Evolutionary conservation across 176 grass and related monocot species (phyloP).

Genomic region (Lolium multiflorum): DNA sequence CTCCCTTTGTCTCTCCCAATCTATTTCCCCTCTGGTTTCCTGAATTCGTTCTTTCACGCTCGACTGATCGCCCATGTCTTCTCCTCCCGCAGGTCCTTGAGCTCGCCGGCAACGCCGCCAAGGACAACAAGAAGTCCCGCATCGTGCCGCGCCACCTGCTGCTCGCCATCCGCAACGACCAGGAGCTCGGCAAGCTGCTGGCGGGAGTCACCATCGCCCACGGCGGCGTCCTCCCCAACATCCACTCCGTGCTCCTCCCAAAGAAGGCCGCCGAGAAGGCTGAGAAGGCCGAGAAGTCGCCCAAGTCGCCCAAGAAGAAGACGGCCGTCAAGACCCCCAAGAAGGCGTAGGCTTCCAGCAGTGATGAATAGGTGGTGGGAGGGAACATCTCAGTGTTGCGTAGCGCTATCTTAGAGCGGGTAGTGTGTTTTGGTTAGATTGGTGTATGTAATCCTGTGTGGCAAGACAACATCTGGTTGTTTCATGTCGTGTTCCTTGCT

Average conservation of each 20-base stretch:
- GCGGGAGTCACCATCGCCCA: background rate
- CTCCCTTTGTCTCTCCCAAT: too few species aligned
- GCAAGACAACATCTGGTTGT: background rate
- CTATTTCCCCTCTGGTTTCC: too few species aligned
- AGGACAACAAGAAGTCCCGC: constrained; percentile 51
- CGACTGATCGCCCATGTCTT: background rate
- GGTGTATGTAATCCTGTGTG: constrained; percentile 12
- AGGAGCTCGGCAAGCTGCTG: constrained; percentile 44
- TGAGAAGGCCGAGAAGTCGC: background rate
- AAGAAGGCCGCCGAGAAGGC: background rate
- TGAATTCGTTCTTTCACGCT: background rate
- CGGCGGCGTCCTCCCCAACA: constrained; percentile 41
- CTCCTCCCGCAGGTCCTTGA: background rate
- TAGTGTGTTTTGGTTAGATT: too few species aligned
- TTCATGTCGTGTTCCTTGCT: background rate
- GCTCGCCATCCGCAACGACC: constrained; percentile 45
- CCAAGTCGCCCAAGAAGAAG: constrained; percentile 37
- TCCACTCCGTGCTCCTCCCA: constrained; percentile 12
- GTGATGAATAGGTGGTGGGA: too few species aligned
- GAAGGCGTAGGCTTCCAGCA: background rate
- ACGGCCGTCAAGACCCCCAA: background rate
- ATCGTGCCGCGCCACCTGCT: constrained; percentile 43
- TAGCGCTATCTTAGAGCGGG: too few species aligned
- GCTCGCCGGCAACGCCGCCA: constrained; percentile 44
- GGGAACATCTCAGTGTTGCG: background rate